These are phyloP conservation scores for Geotrichum aggregatum DNA, from an alignment of 1,139 yeast species.

Conservation along the genomic window DNA sequence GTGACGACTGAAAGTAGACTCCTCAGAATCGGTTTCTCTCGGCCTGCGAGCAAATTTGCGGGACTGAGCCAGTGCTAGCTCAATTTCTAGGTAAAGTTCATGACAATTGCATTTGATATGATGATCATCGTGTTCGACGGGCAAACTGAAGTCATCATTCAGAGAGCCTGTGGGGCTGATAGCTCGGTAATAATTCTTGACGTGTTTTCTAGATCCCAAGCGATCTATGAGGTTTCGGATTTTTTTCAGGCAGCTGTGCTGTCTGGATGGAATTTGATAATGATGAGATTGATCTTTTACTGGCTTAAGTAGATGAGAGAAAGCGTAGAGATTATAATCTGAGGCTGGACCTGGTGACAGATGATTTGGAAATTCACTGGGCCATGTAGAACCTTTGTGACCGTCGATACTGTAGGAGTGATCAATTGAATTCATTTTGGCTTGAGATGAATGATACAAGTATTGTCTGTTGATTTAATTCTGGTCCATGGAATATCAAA, in stretches of 20 bases:
- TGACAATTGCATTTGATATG: slow-evolving; percentile 4
- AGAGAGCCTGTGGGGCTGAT: background rate
- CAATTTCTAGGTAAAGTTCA: slow-evolving; percentile 5
- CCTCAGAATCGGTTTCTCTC: background rate
- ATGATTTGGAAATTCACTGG: background rate
- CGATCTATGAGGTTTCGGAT: background rate
- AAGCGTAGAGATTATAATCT: too few species aligned
- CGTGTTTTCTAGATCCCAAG: background rate
- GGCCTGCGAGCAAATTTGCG: background rate
- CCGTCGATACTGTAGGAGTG: too few species aligned
- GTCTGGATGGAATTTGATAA: too few species aligned
- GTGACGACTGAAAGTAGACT: background rate
- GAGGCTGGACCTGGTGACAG: too few species aligned
- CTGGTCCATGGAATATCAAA: too few species aligned
- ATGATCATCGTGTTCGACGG: slow-evolving; percentile 4
- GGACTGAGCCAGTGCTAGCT: background rate
- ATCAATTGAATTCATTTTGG: too few species aligned
- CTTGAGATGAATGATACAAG: too few species aligned
- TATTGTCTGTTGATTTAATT: too few species aligned
- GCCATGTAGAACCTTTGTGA: background rate
- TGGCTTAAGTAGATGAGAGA: too few species aligned
- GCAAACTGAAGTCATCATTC: background rate
- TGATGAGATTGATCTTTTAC: too few species aligned
- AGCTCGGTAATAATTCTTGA: background rate
- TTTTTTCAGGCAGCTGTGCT: background rate